Conservation (phyloP, 768 basidiomycete species). For the Mycena albidolilacea region DNA sequence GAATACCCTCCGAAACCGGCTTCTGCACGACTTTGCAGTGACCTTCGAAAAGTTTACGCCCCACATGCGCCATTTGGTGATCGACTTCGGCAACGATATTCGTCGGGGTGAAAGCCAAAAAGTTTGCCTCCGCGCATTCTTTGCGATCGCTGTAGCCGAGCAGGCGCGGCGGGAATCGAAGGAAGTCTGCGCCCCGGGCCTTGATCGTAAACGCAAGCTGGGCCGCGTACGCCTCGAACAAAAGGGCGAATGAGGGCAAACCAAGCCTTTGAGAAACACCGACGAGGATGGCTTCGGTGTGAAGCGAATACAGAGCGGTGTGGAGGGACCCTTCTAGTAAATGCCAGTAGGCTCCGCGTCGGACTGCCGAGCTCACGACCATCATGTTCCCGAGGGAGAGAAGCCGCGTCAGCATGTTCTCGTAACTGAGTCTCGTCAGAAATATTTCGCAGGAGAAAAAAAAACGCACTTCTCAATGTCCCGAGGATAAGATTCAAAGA, state of each 20-base stretch:
- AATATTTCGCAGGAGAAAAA: slow-evolving; percentile 11
- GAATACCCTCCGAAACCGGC: slow-evolving; percentile 64
- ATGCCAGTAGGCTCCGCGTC: slow-evolving; percentile 91
- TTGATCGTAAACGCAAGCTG: slow-evolving; percentile 82
- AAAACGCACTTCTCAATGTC: slow-evolving; percentile 66
- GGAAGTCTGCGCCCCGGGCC: slow-evolving; percentile 62
- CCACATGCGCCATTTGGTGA: slow-evolving; percentile 49
- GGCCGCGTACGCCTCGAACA: slow-evolving; percentile 86
- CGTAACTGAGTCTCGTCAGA: slow-evolving; percentile 64
- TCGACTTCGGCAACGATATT: slow-evolving; percentile 66
- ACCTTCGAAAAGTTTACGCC: slow-evolving; percentile 64
- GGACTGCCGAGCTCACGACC: slow-evolving; percentile 81
- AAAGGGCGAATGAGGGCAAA: slow-evolving; percentile 66
- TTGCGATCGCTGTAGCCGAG: slow-evolving; percentile 82
- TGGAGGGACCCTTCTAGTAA: slow-evolving; percentile 76
- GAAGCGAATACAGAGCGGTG: slow-evolving; percentile 52
- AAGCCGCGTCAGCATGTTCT: slow-evolving; percentile 81
- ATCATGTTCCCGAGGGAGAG: slow-evolving; percentile 83
- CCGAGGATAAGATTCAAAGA: slow-evolving; percentile 61
- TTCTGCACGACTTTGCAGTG: slow-evolving; percentile 77
- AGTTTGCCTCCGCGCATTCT: slow-evolving; percentile 77
- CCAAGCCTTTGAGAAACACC: slow-evolving; percentile 81
- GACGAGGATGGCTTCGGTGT: slow-evolving; percentile 67
- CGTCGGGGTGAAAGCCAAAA: slow-evolving; percentile 76
- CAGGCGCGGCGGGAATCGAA: slow-evolving; percentile 77